These are phyloP conservation scores for Pascua sp. DNA, from an alignment of 1,284 basidiomycete genomes.

Conservation along the genomic window DNA sequence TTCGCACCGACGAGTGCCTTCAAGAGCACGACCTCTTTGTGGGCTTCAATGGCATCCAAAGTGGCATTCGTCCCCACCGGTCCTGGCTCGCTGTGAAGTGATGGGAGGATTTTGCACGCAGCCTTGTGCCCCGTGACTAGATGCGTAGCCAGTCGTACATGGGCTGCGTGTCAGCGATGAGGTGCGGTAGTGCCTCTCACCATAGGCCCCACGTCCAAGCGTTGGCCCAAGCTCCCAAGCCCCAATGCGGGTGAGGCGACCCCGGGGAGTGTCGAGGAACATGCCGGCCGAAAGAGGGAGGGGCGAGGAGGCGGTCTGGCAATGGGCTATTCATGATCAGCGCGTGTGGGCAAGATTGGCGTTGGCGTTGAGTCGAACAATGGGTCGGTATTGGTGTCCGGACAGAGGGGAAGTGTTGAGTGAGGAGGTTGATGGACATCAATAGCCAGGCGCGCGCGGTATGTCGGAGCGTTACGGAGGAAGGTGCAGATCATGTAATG, in stretches of 20 bases:
- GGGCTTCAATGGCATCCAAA: conserved; percentile 44
- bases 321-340: not conserved
- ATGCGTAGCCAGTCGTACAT: conserved; percentile 47
- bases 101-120: conserved; percentile 49
- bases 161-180: conserved; percentile 26
- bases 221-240: conserved; percentile 42
- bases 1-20: conserved; percentile 41
- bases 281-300: not conserved
- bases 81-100: conserved; percentile 23
- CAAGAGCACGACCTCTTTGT: conserved; percentile 48
- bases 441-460: too few relatives aligned
- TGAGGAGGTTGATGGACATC: too few relatives aligned
- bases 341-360: not conserved
- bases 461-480: too few relatives aligned
- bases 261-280: conserved; percentile 25
- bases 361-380: too few relatives aligned
- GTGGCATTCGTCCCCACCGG: conserved; percentile 10
- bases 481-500: too few relatives aligned
- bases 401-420: too few relatives aligned
- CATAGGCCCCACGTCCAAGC: conserved; percentile 45
- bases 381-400: too few relatives aligned
- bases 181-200: conserved; percentile 14
- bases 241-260: conserved; percentile 31
- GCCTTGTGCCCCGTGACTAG: conserved; percentile 30
- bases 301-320: not conserved